Evolutionary conservation across 2,329 filamentous ascomycete species (phyloP).

Genomic region (Zymoseptoria crescenta): DNA sequence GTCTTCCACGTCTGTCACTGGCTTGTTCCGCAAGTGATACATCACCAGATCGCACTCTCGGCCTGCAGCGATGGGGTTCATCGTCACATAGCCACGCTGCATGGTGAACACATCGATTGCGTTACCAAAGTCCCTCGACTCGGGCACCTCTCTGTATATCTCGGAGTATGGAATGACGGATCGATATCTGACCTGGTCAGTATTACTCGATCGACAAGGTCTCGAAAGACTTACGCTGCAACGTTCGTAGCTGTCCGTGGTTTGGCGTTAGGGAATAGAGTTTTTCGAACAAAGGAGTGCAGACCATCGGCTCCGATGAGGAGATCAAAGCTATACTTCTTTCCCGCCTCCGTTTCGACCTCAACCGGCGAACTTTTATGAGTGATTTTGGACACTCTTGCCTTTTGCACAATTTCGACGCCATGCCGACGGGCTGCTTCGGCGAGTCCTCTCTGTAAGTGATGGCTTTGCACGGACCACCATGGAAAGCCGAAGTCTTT

Average conservation of each 20-base stretch:
- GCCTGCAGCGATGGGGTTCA: slow-evolving; percentile 38
- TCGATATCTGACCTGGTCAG: slow-evolving; percentile 17
- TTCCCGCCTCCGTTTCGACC: slow-evolving; percentile 24
- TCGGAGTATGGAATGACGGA: slow-evolving; percentile 37
- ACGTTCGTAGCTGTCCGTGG: slow-evolving; percentile 34
- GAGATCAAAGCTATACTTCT: slow-evolving; percentile 16
- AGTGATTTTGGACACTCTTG: slow-evolving; percentile 29
- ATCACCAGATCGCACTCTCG: slow-evolving; percentile 40
- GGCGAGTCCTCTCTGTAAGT: slow-evolving; percentile 39
- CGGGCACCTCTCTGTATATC: slow-evolving; percentile 21
- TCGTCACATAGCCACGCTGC: slow-evolving; percentile 36
- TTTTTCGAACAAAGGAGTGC: slow-evolving; percentile 28
- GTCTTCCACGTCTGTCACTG: slow-evolving; percentile 22
- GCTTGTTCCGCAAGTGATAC: slow-evolving; percentile 32
- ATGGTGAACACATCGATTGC: slow-evolving; percentile 41
- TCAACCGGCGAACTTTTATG: slow-evolving; percentile 22
- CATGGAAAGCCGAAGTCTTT: slow-evolving; percentile 32
- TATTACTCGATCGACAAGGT: background rate
- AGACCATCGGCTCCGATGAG: slow-evolving; percentile 24
- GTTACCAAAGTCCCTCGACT: slow-evolving; percentile 12
- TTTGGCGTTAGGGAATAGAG: slow-evolving; percentile 34
- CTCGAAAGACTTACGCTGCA: slow-evolving; percentile 31
- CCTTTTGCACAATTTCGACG: slow-evolving; percentile 30
- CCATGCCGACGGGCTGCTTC: slow-evolving; percentile 34
- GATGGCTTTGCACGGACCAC: slow-evolving; percentile 42